Percentiles rank a stretch among this genome's conserved stretches.
Evolutionary conservation across 164 flowering plant species (phyloP).

Genomic region (Chimonanthus praecox): DNA sequence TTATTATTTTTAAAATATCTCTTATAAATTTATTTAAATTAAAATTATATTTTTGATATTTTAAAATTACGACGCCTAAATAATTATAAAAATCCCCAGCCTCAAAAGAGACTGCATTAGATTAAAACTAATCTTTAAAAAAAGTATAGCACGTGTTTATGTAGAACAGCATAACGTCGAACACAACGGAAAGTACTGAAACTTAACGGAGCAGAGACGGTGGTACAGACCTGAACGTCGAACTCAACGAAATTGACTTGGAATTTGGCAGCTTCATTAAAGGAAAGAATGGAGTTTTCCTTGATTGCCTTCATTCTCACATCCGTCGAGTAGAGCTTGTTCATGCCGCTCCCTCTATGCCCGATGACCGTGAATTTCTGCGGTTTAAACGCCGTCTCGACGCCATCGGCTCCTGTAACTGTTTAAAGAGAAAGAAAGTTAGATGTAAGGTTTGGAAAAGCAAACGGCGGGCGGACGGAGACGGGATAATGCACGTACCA

Average conservation of each 20-base stretch:
- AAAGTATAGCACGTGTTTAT: no score
- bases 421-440: not conserved
- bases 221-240: conserved; percentile 69
- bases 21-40: no score
- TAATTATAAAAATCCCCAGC: no score
- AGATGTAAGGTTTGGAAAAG: not conserved
- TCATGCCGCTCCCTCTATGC: conserved; percentile 89
- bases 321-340: conserved; percentile 55
- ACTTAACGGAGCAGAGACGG: not conserved
- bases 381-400: conserved; percentile 9
- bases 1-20: no score
- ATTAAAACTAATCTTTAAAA: no score
- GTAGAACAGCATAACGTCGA: not conserved
- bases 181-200: not conserved
- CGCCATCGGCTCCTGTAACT: conserved; percentile 17
- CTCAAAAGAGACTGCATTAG: no score
- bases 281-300: conserved; percentile 72
- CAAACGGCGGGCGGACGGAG: not conserved
- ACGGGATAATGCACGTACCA: conserved; percentile 12
- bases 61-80: no score
- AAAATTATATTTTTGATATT: no score
- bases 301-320: conserved; percentile 56
- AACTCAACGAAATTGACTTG: conserved; percentile 72
- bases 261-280: conserved; percentile 52
- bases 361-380: conserved; percentile 65